phyloP scores from a whole-genome alignment of 306 rosid genomes.

The Cucumis hystrix region DNA sequence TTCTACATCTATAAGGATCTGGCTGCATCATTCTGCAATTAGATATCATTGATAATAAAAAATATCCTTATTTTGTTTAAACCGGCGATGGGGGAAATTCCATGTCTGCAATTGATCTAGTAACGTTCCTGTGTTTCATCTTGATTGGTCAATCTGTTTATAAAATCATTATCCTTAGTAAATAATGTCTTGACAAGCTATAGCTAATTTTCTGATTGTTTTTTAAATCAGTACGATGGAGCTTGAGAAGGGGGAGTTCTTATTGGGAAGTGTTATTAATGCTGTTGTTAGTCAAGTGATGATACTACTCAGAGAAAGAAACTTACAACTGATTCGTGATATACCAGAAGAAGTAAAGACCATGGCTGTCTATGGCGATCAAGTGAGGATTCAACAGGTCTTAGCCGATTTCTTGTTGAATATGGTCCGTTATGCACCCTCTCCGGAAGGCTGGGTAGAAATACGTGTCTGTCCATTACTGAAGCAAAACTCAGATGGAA shows the following conservation, averaged over 20 bases:
- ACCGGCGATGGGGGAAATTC: background rate
- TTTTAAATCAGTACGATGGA: constrained; percentile 56
- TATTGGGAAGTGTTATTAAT: constrained; percentile 79
- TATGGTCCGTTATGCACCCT: constrained; percentile 81
- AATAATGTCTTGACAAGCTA: constrained; percentile 6
- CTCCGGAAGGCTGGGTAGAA: constrained; percentile 97
- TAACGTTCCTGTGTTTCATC: background rate
- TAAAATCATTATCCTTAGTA: background rate
- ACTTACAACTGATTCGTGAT: constrained; percentile 83
- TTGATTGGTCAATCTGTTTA: background rate
- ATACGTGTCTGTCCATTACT: constrained; percentile 68
- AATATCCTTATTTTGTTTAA: background rate
- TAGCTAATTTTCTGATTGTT: constrained; percentile 13
- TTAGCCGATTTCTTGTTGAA: constrained; percentile 85
- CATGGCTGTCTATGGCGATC: constrained; percentile 86
- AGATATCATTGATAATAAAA: background rate
- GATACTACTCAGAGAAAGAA: constrained; percentile 76
- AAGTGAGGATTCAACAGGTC: constrained; percentile 82
- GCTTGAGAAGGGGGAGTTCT: constrained; percentile 78
- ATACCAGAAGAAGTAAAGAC: constrained; percentile 96
- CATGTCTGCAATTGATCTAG: background rate
- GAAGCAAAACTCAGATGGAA: constrained; percentile 46
- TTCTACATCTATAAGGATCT: background rate
- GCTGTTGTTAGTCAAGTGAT: constrained; percentile 99
- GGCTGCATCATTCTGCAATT: background rate